A percentile compares a stretch with the other conserved stretches of the same genome.
phyloP scores from a whole-genome alignment of 169 alveolate genomes.

The Eimeria praecox region DNA sequence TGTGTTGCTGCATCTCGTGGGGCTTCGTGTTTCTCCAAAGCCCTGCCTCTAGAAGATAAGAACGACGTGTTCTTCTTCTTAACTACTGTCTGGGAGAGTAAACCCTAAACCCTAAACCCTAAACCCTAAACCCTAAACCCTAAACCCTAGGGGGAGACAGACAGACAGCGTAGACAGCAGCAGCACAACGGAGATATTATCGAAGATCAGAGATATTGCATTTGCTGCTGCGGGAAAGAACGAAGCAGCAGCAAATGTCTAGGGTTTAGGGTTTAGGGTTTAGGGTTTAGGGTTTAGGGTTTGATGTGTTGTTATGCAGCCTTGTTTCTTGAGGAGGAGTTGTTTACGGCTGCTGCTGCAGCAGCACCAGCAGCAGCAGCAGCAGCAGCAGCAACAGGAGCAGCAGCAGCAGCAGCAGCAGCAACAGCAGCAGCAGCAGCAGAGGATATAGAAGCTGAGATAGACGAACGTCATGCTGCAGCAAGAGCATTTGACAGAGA shows the following conservation, averaged over 20 bases:
- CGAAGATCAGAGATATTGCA: too few relatives aligned
- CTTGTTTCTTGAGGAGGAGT: background rate
- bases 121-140: conserved; percentile 17
- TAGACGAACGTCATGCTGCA: background rate
- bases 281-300: conserved; percentile 39
- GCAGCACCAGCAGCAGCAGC: too few relatives aligned
- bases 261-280: conserved; percentile 39
- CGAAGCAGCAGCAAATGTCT: background rate
- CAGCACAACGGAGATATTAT: background rate
- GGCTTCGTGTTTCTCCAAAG: background rate
- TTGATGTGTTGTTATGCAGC: background rate
- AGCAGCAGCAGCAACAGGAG: background rate
- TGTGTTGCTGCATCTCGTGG: conserved; percentile 9
- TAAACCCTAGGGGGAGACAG: background rate
- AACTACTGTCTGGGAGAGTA: background rate
- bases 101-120: conserved; percentile 6
- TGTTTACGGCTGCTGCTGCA: background rate
- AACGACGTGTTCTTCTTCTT: background rate
- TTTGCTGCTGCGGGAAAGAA: background rate
- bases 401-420: background rate
- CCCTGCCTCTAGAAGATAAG: background rate
- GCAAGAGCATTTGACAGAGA: conserved; percentile 1
- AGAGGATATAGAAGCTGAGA: background rate
- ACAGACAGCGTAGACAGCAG: background rate
- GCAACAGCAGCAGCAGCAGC: background rate